These are phyloP conservation scores for Trametes cinnabarina DNA, from an alignment of 768 basidiomycete genomes.

Conservation along the genomic window DNA sequence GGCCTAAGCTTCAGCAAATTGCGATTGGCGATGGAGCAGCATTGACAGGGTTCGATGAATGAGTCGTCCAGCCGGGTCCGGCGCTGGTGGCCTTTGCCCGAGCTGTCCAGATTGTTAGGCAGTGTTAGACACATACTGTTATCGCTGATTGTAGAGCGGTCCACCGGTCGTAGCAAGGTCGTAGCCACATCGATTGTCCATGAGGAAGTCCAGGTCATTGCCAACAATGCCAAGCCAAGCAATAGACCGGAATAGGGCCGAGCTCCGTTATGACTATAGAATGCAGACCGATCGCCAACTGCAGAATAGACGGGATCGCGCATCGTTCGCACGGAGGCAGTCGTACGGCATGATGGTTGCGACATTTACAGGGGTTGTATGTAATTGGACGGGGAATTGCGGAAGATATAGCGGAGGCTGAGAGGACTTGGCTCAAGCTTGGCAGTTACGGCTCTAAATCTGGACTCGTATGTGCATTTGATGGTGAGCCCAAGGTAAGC, in stretches of 20 bases:
- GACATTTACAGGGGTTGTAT: not conserved
- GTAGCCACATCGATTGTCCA: too few species aligned
- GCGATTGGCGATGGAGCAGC: too few species aligned
- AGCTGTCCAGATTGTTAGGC: too few species aligned
- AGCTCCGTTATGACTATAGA: not conserved
- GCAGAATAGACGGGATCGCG: not conserved
- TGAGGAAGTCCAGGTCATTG: too few species aligned
- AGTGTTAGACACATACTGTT: too few species aligned
- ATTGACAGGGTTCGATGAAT: too few species aligned
- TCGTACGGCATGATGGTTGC: not conserved
- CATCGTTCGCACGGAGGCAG: not conserved
- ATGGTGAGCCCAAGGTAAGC: not conserved
- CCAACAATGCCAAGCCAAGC: too few species aligned
- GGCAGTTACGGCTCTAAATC: slow-evolving; percentile 19
- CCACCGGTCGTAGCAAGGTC: too few species aligned
- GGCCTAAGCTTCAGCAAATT: too few species aligned
- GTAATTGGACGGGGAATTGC: slow-evolving; percentile 11
- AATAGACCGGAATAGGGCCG: not conserved
- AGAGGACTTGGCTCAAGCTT: slow-evolving; percentile 19
- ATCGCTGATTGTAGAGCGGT: too few species aligned
- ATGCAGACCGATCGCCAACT: not conserved
- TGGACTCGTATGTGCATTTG: slow-evolving; percentile 1
- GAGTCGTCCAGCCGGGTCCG: too few species aligned
- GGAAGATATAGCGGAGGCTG: slow-evolving; percentile 9
- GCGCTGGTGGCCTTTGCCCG: too few species aligned